These are phyloP conservation scores for Scedosporium minutisporum DNA, from an alignment of 2,329 filamentous ascomycete species.

Conservation along the genomic window DNA sequence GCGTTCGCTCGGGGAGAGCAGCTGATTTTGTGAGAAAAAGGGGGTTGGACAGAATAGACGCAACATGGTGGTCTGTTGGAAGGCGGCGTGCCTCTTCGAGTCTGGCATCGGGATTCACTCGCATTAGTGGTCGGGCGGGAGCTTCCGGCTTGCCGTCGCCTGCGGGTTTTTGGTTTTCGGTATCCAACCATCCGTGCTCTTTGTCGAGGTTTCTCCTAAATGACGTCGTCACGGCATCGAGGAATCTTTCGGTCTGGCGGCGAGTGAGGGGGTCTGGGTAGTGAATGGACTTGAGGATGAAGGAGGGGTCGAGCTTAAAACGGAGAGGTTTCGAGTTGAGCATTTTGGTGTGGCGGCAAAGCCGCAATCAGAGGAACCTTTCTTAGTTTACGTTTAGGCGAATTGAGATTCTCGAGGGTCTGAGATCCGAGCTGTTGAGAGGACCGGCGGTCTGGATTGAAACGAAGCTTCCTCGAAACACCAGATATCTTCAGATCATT, in stretches of 20 bases:
- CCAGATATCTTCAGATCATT: not conserved
- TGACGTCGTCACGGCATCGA: conserved; percentile 45
- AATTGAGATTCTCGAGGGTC: not conserved
- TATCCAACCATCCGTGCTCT: conserved; percentile 38
- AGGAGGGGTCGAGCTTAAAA: conserved; percentile 7
- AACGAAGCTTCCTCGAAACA: not conserved
- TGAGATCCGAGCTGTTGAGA: not conserved
- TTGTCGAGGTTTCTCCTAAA: conserved; percentile 49
- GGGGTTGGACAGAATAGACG: conserved; percentile 46
- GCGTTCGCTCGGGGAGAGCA: not conserved
- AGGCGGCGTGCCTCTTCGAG: conserved; percentile 17
- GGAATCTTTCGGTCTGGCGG: conserved; percentile 43
- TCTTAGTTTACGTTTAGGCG: too few relatives aligned
- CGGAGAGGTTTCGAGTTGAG: conserved; percentile 1
- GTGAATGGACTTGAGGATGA: conserved; percentile 35
- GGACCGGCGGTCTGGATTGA: not conserved
- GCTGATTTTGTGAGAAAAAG: conserved; percentile 34
- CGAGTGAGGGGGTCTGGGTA: conserved; percentile 41
- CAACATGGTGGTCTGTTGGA: conserved; percentile 41
- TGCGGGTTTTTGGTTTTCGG: conserved; percentile 16
- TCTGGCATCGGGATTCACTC: not conserved
- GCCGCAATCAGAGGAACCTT: not conserved
- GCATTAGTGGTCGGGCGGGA: conserved; percentile 5
- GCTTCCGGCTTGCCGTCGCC: conserved; percentile 8
- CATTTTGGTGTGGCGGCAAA: not conserved